These are phyloP conservation scores for Penicillium silybi DNA, from an alignment of 495 filamentous ascomycete species.

Conservation along the genomic window DNA sequence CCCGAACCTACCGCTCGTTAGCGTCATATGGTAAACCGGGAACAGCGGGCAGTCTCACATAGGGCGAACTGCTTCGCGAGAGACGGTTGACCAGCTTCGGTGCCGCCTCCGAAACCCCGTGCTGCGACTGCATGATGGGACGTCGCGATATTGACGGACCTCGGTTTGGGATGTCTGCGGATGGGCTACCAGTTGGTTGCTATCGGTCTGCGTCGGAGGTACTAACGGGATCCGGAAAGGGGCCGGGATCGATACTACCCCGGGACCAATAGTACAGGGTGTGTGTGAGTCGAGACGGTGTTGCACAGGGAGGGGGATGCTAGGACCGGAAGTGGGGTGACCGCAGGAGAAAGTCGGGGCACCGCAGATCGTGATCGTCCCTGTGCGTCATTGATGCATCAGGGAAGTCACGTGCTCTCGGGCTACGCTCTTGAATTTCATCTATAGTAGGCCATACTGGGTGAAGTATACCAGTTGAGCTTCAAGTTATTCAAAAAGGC, in stretches of 20 bases:
- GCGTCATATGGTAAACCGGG: conserved; percentile 1
- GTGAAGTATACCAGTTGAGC: too few relatives aligned
- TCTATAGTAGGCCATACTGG: too few relatives aligned
- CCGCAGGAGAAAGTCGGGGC: conserved; percentile 14
- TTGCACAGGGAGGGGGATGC: conserved; percentile 7
- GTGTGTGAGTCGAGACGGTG: conserved; percentile 1
- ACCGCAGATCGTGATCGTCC: conserved; percentile 39
- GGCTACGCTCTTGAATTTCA: too few relatives aligned
- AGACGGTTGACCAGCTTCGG: conserved; percentile 64
- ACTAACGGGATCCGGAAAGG: conserved; percentile 22
- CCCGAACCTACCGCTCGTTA: conserved; percentile 56
- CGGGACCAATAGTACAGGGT: background rate
- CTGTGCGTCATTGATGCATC: conserved; percentile 39
- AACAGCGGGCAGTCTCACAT: conserved; percentile 44
- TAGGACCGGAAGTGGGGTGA: conserved; percentile 21
- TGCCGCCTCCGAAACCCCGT: conserved; percentile 19
- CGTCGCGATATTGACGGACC: conserved; percentile 14
- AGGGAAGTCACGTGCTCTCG: conserved; percentile 26
- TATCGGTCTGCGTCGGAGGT: conserved; percentile 8
- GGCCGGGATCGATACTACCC: conserved; percentile 3
- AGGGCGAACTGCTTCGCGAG: conserved; percentile 72
- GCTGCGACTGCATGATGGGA: conserved; percentile 28
- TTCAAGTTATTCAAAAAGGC: too few relatives aligned
- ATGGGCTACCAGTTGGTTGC: conserved; percentile 2
- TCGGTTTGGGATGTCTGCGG: background rate